phyloP scores from a whole-genome alignment of 83 land plant genomes.

The Isoetes engelmannii region DNA sequence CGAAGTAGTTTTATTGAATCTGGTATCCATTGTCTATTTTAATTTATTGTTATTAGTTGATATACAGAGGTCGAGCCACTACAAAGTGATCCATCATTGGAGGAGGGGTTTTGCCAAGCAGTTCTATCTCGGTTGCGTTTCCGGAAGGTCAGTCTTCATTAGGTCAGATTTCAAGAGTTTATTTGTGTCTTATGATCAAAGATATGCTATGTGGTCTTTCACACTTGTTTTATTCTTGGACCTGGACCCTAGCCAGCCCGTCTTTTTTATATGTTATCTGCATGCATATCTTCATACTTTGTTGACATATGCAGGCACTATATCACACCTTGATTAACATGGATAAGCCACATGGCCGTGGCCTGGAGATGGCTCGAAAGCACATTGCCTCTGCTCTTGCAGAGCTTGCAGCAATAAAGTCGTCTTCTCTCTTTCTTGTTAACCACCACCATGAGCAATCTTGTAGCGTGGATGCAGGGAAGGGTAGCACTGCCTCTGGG shows the following conservation, averaged over 20 bases:
- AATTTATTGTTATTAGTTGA: too few species aligned
- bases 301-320: slow-evolving; percentile 45
- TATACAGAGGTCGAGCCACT: slow-evolving; percentile 73
- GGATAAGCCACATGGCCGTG: slow-evolving; percentile 92
- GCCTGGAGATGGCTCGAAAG: slow-evolving; percentile 86
- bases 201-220: neutral
- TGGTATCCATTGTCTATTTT: too few species aligned
- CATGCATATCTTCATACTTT: neutral
- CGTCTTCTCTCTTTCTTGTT: slow-evolving; percentile 52
- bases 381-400: slow-evolving; percentile 68
- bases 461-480: neutral
- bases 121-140: slow-evolving; percentile 83
- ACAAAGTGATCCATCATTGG: slow-evolving; percentile 64
- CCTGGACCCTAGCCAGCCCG: neutral
- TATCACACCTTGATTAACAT: slow-evolving; percentile 60
- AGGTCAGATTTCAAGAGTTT: too few species aligned
- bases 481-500: slow-evolving; percentile 81
- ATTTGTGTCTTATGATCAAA: neutral
- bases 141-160: slow-evolving; percentile 71
- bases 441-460: too few species aligned
- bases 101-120: slow-evolving; percentile 84
- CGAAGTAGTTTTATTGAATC: too few species aligned
- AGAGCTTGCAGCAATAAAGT: slow-evolving; percentile 48
- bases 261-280: slow-evolving; percentile 10
- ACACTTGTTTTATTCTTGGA: neutral